Evolutionary conservation across 2,329 filamentous ascomycete species (phyloP).

Genomic region (Paracoccidioides brasiliensis): DNA sequence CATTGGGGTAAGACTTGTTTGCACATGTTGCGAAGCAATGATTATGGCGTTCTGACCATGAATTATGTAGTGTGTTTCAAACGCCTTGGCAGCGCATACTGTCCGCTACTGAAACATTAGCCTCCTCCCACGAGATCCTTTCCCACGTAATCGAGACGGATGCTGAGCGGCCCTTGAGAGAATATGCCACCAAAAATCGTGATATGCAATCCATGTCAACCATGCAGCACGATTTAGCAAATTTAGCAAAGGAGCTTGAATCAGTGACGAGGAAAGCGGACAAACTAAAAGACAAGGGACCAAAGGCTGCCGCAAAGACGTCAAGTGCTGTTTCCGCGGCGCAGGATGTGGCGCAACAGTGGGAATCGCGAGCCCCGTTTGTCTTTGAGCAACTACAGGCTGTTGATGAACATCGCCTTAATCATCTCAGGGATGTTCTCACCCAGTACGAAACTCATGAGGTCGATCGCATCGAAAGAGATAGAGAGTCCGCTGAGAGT

Average conservation of each 20-base stretch:
- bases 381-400: slow-evolving; percentile 89
- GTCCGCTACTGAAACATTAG: slow-evolving; percentile 63
- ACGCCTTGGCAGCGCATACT: slow-evolving; percentile 82
- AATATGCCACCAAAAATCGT: slow-evolving; percentile 55
- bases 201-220: slow-evolving; percentile 72
- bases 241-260: slow-evolving; percentile 74
- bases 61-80: slow-evolving; percentile 62
- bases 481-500: slow-evolving; percentile 59
- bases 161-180: slow-evolving; percentile 70
- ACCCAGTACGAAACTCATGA: slow-evolving; percentile 92
- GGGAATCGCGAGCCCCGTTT: slow-evolving; percentile 89
- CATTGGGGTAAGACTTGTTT: slow-evolving; percentile 60
- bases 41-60: slow-evolving; percentile 5
- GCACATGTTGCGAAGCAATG: slow-evolving; percentile 7
- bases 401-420: slow-evolving; percentile 75
- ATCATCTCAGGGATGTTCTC: slow-evolving; percentile 77
- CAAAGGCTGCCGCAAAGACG: slow-evolving; percentile 58
- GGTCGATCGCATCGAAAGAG: slow-evolving; percentile 69
- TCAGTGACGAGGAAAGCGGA: slow-evolving; percentile 73
- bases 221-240: slow-evolving; percentile 66
- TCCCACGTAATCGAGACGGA: slow-evolving; percentile 74
- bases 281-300: slow-evolving; percentile 67
- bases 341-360: slow-evolving; percentile 68
- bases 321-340: slow-evolving; percentile 60
- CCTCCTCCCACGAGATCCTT: slow-evolving; percentile 69